These are phyloP conservation scores for Ramularia collo-cygni DNA, from an alignment of 2,329 filamentous ascomycete genomes.

Conservation along the genomic window DNA sequence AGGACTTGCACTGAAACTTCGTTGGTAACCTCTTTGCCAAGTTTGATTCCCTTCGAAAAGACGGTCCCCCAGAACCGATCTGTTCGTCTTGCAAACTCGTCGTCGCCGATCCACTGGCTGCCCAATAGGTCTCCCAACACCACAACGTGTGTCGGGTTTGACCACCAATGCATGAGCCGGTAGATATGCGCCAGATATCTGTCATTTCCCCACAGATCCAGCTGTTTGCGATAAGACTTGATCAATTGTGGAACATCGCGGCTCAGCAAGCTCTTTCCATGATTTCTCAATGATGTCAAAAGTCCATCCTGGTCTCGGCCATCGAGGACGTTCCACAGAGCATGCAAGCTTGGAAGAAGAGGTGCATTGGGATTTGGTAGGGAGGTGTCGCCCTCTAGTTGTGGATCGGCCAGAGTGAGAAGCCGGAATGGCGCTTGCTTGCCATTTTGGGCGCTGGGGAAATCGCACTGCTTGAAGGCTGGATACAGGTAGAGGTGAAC, in stretches of 20 bases:
- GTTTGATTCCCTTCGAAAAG: constrained; percentile 21
- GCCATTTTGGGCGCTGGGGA: constrained; percentile 46
- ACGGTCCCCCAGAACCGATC: constrained; percentile 24
- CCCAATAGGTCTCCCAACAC: constrained; percentile 88
- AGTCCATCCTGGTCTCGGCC: neutral
- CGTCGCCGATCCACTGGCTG: constrained; percentile 87
- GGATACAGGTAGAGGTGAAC: constrained; percentile 85
- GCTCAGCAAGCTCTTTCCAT: constrained; percentile 19
- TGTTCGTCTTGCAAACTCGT: constrained; percentile 71
- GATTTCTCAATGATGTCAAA: constrained; percentile 5
- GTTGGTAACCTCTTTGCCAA: constrained; percentile 24
- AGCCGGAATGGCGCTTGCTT: constrained; percentile 69
- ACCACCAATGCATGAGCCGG: constrained; percentile 75
- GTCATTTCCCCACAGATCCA: constrained; percentile 92
- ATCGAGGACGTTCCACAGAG: constrained; percentile 11
- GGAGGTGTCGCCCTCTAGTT: constrained; percentile 86
- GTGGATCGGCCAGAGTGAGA: constrained; percentile 82
- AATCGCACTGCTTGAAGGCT: constrained; percentile 69
- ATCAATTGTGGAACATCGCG: constrained; percentile 63
- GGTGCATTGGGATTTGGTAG: constrained; percentile 52
- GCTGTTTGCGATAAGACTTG: constrained; percentile 63
- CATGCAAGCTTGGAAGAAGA: constrained; percentile 34
- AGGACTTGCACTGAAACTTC: constrained; percentile 33
- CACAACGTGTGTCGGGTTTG: constrained; percentile 74
- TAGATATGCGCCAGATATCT: constrained; percentile 92